Evolutionary conservation across 352 stramenopile genomes (phyloP), one percentile per base, ranked within the genome.

Genomic region (Phytophthora brassicae): DNA sequence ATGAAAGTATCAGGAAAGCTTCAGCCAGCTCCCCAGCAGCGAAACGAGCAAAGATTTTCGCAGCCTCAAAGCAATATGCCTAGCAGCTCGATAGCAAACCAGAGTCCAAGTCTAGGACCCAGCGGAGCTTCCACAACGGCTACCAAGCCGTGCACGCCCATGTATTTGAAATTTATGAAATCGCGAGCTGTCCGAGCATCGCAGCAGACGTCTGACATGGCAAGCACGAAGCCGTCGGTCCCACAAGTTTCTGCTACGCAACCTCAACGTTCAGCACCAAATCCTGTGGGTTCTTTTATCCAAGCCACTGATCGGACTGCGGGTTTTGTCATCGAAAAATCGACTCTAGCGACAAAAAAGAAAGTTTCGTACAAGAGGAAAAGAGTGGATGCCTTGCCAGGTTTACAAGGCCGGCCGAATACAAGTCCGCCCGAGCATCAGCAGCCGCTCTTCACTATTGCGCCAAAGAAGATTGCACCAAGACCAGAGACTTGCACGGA

Each of bases 111-210:
- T 54, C 24, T 45, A 63, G 41, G 28, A 39, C 20, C 33, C n/a
- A 33, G 9, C 17, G 49, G 20, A 20, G 16, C 16, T 45, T 41
- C 45, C 23, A 19, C 17, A 43, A 24, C 22, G 28, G 16, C 23
- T 12, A 36, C 12, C 19, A 68, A 60, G 39, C 9, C 36, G 12
- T 47, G 12, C 22, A 57, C 60, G 13, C 54, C 57, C 5, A 70
- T 66, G 49, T 61, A 66, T 60, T 28, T 55, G 43, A 46, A 48
- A 11, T 62, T 68, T 26, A 59, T 62, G 57, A 44, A 70, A 38
- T 63, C 63, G 23, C 49, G 56, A 58, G 53, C 53, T 22, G 51
- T 64, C 51, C 54, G 60, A 5, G 58, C 52, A 12, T 33, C 59
- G 33, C 33, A 72, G 20, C 63, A 75, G 29, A 50, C 58, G 17